Evolutionary conservation across 805 yeast genomes (phyloP).

Genomic region (Pichia cephalocereana): DNA sequence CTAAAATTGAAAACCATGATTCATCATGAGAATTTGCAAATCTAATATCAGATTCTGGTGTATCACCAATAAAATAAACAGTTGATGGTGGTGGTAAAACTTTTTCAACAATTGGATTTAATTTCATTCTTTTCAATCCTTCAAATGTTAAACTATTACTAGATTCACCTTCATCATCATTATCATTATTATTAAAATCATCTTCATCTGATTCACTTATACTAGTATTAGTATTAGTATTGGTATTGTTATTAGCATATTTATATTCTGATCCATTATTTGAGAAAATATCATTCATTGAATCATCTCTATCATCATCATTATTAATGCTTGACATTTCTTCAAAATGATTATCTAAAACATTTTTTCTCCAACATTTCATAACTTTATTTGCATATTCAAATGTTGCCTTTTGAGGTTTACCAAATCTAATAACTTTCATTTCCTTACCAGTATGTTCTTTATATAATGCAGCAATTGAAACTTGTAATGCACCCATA

Average conservation of each 20-base stretch:
- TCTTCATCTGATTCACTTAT: not conserved
- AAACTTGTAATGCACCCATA: conserved; percentile 89
- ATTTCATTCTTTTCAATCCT: not conserved
- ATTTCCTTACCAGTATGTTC: conserved; percentile 80
- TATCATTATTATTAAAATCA: conserved; percentile 11
- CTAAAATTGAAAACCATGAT: conserved; percentile 78
- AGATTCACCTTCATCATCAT: conserved; percentile 6
- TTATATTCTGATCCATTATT: not conserved
- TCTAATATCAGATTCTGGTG: conserved; percentile 82
- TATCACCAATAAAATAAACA: conserved; percentile 83
- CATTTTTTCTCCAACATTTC: conserved; percentile 68
- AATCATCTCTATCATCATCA: conserved; percentile 10
- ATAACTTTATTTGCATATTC: conserved; percentile 73
- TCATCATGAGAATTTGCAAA: conserved; percentile 82
- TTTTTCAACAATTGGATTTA: not conserved
- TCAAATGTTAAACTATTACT: not conserved
- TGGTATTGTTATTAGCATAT: not conserved
- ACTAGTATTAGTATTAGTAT: too few species aligned
- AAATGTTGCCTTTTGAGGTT: conserved; percentile 84
- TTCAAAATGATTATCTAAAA: conserved; percentile 64
- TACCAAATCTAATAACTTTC: conserved; percentile 77
- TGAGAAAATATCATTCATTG: conserved; percentile 3
- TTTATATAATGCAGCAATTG: conserved; percentile 74
- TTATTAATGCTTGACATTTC: conserved; percentile 14
- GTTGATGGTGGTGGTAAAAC: conserved; percentile 78